Evolutionary conservation across 129 eudicot species (phyloP), one percentile per base, ranked within the genome.

Genomic region (Lactuca sativa): DNA sequence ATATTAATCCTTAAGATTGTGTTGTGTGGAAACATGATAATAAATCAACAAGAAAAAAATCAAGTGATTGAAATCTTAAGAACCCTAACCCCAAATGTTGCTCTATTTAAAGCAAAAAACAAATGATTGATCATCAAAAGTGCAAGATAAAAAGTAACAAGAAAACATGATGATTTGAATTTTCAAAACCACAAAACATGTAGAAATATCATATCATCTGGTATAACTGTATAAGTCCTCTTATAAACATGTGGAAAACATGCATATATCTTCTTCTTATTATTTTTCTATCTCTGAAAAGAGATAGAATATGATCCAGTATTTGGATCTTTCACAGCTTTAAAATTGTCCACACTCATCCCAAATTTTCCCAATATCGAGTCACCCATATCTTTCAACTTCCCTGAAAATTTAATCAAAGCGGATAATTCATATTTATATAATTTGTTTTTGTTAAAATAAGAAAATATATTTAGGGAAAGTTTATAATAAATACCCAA

Each of bases 271-370:
- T 71, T 64, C 38, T 25, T 25, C 30, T 25, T 25, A 1, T 25
- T 25, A 1, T 25, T 25, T 36, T 2, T 43, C 49, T 78, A 86
- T 12, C 73, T 86, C 73, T 87, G 97, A 66, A 87, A 90, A 32
- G 89, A 81, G 70, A 91, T 54, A 4, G 97, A 88, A 70, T 88
- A 91, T 4, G 96, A 85, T 60, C 97, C 96, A 0, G 90, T 88
- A 53, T 85, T 91, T 62, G 97, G 97, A 83, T 91, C 97, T 76
- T 91, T 77, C 40, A 91, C 93, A 7, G 93, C 87, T 80, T 91
- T 88, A 66, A 91, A 91, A 81, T 91, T 91, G 84, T 91, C 96
- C 0, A 85, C 80, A 41, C 97, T 88, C 95, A 91, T 91, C 68
- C 97, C 92, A 78, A 91, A 91, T 33, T 82, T 81, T n/a, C 97